phyloP scores from a whole-genome alignment of 2,329 filamentous ascomycete species.

The Penicillium sp. region DNA sequence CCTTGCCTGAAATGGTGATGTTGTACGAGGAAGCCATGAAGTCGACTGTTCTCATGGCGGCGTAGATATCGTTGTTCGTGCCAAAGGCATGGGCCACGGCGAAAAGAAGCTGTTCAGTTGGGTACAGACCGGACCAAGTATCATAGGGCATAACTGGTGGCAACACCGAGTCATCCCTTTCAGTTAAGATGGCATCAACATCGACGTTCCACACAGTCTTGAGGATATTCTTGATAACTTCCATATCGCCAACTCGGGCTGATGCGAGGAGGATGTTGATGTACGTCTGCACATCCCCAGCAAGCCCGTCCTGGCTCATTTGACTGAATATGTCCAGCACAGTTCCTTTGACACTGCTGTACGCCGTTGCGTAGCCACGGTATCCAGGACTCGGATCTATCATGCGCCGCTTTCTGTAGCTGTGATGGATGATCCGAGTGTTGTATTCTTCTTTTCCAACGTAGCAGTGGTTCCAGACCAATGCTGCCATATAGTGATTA shows the following conservation, averaged over 20 bases:
- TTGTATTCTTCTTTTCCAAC: slow-evolving; percentile 42
- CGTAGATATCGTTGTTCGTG: slow-evolving; percentile 61
- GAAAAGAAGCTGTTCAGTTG: slow-evolving; percentile 59
- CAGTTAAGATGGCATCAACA: slow-evolving; percentile 41
- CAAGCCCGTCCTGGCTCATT: slow-evolving; percentile 47
- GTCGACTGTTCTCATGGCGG: slow-evolving; percentile 60
- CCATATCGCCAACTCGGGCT: slow-evolving; percentile 52
- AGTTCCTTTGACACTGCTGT: slow-evolving; percentile 33
- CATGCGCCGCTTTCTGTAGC: slow-evolving; percentile 31
- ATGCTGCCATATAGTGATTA: slow-evolving; percentile 54
- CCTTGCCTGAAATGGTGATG: slow-evolving; percentile 54
- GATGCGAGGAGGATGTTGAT: slow-evolving; percentile 53
- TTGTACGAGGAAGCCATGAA: slow-evolving; percentile 60
- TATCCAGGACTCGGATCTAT: slow-evolving; percentile 21
- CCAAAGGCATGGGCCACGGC: slow-evolving; percentile 68
- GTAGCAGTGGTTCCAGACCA: slow-evolving; percentile 47
- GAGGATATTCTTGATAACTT: slow-evolving; percentile 49
- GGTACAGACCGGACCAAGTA: slow-evolving; percentile 55
- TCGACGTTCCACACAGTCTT: slow-evolving; percentile 56
- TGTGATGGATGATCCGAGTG: slow-evolving; percentile 34
- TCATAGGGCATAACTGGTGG: slow-evolving; percentile 43
- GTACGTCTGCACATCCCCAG: slow-evolving; percentile 54
- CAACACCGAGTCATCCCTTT: slow-evolving; percentile 32
- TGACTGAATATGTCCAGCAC: slow-evolving; percentile 45
- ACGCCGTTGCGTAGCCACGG: slow-evolving; percentile 32